Percentiles rank a stretch among this genome's conserved stretches.
phyloP scores from a whole-genome alignment of 768 basidiomycete species.

The Phanerochaete carnosa region DNA sequence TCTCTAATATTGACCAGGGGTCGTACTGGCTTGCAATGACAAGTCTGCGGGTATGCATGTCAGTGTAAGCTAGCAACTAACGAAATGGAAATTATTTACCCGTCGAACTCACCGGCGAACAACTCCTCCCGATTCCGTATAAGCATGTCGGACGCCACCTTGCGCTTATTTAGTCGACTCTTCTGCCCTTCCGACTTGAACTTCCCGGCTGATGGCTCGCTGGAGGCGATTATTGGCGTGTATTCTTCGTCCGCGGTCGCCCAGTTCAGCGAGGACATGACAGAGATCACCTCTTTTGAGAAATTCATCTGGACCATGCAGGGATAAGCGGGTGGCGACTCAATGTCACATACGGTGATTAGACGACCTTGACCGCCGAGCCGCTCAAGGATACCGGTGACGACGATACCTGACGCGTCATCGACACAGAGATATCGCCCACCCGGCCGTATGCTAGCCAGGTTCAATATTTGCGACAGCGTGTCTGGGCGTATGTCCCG shows the following conservation, averaged over 20 bases:
- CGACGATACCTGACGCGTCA: slow-evolving; percentile 85
- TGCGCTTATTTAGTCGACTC: slow-evolving; percentile 71
- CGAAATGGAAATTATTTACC: slow-evolving; percentile 41
- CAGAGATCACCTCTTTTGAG: slow-evolving; percentile 46
- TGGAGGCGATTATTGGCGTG: slow-evolving; percentile 55
- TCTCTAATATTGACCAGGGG: slow-evolving; percentile 73
- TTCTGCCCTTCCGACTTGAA: slow-evolving; percentile 73
- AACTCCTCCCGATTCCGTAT: slow-evolving; percentile 70
- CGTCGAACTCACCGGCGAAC: slow-evolving; percentile 86
- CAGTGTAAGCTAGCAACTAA: background rate
- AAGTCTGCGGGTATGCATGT: slow-evolving; percentile 43
- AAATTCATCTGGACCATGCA: slow-evolving; percentile 87
- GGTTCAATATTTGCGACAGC: slow-evolving; percentile 81
- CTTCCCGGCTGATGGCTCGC: slow-evolving; percentile 54
- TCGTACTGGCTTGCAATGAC: slow-evolving; percentile 85
- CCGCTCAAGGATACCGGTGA: slow-evolving; percentile 80
- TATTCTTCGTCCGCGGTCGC: slow-evolving; percentile 81
- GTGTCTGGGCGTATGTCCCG: slow-evolving; percentile 85
- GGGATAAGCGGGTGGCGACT: slow-evolving; percentile 91
- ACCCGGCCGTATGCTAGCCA: slow-evolving; percentile 81
- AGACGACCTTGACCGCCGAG: slow-evolving; percentile 84
- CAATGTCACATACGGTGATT: slow-evolving; percentile 82
- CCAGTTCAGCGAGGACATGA: slow-evolving; percentile 83
- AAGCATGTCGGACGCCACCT: slow-evolving; percentile 60
- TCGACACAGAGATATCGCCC: slow-evolving; percentile 89